Evolutionary conservation across 495 filamentous ascomycete genomes (phyloP).

Genomic region (Aspergillus funiculosus): DNA sequence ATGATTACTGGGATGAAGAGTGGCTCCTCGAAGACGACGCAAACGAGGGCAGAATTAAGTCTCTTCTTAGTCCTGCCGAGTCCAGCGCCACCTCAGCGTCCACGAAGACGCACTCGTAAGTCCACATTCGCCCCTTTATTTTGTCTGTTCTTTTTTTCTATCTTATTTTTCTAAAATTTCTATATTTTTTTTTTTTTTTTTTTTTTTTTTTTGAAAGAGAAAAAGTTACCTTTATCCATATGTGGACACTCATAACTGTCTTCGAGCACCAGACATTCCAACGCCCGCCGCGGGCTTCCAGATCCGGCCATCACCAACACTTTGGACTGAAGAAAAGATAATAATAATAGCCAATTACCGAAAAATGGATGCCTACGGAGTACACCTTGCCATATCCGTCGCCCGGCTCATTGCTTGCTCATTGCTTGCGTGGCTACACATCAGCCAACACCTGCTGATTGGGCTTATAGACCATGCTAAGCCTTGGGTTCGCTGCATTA

Average conservation of each 20-base stretch:
- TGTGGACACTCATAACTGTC: not conserved
- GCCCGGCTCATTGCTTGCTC: not conserved
- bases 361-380: conserved; percentile 2
- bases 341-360: too few relatives aligned
- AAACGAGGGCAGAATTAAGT: too few relatives aligned
- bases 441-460: not conserved
- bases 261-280: not conserved
- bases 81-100: too few relatives aligned
- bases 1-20: too few relatives aligned
- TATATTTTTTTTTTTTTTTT: not conserved
- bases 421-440: conserved; percentile 13
- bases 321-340: too few relatives aligned
- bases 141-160: too few relatives aligned
- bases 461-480: conserved; percentile 5
- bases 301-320: too few relatives aligned
- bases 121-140: too few relatives aligned
- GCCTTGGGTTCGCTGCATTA: conserved; percentile 18
- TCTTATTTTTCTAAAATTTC: too few relatives aligned
- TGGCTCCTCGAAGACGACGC: too few relatives aligned
- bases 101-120: too few relatives aligned
- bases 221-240: not conserved
- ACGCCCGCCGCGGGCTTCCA: not conserved
- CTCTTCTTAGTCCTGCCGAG: too few relatives aligned
- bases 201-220: not conserved
- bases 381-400: conserved; percentile 6